Evolutionary conservation across 345 rosid genomes (phyloP), one percentile per base, ranked within the genome.

Genomic region (Euphorbia tirucalli): DNA sequence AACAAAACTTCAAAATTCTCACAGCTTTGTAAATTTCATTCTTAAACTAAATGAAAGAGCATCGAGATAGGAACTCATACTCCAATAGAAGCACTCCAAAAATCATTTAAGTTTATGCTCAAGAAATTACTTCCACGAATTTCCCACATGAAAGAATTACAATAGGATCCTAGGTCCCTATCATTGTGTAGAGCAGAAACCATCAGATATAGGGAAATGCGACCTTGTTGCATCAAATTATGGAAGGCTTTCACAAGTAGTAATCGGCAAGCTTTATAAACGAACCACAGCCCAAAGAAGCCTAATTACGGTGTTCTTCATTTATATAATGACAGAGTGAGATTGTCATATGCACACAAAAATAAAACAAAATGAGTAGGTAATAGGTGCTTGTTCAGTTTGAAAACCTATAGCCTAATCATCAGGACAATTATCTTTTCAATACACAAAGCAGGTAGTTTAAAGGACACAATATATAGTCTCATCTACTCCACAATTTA

Each of bases 221-320:
- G 35, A 22, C 43, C 7, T 66, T 28, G 30, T 44, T 15, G 10
- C 57, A 73, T 66, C 70, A 73, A 56, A 65, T 57, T 46, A 11
- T 31, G 30, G 9, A 56, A 55, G n/a, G 39, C 15, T 32, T 44
- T 35, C 9, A 9, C 14, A 7, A 5, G 21, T 44, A 56, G 58
- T 65, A 65, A 19, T 41, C 4, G 32, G n/a, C 56, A 57, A 44
- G 48, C 25, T 10, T 56, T 31, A 66, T 11, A 52, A 50, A 62
- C 41, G 50, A 19, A 28, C 7, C 6, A 21, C 15, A 19, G 32
- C 22, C 35, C 22, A 39, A 5, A 55, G 57, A 68, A 39, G 18
- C 39, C 56, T 18, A 35, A 11, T 49, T 37, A 11, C 60, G 24
- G 16, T 22, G 13, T 35, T 49, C 14, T 54, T 24, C 62, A 22